These are phyloP conservation scores for Candida gorgasii DNA, from an alignment of 805 yeast species.

Conservation along the genomic window DNA sequence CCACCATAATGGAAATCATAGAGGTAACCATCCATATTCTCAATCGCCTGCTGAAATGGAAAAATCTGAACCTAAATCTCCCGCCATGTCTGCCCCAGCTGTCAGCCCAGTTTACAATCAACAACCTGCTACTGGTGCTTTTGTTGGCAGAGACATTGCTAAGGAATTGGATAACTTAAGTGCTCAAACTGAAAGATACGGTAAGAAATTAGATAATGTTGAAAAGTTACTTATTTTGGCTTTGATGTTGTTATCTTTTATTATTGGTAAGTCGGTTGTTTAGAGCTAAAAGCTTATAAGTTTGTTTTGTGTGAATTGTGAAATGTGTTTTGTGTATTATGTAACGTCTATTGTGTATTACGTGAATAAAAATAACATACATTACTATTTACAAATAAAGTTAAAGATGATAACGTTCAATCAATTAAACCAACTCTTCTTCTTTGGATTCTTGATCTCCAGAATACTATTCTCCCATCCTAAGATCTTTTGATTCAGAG, in stretches of 20 bases:
- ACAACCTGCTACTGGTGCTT: neutral
- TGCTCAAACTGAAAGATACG: slow-evolving; percentile 41
- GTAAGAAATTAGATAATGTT: slow-evolving; percentile 46
- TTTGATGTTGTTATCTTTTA: slow-evolving; percentile 51
- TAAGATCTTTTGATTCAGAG: slow-evolving; percentile 49
- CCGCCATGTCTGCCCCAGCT: neutral
- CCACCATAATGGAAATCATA: neutral
- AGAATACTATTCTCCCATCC: slow-evolving; percentile 30
- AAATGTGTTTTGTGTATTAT: too few relatives aligned
- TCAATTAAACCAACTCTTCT: slow-evolving; percentile 9
- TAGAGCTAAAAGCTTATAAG: too few relatives aligned
- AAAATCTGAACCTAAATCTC: slow-evolving; percentile 3
- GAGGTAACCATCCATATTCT: slow-evolving; percentile 5
- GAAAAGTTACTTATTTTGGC: slow-evolving; percentile 42
- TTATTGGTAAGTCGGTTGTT: slow-evolving; percentile 72
- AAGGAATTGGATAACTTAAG: slow-evolving; percentile 39
- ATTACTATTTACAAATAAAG: too few relatives aligned
- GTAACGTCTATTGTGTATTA: too few relatives aligned
- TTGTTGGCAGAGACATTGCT: slow-evolving; percentile 19
- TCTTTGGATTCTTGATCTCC: slow-evolving; percentile 21
- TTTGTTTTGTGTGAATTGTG: too few relatives aligned
- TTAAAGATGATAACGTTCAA: too few relatives aligned
- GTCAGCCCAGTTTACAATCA: neutral
- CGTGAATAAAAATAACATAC: too few relatives aligned
- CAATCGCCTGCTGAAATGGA: slow-evolving; percentile 5